A percentile compares a stretch with the other conserved stretches of the same genome.
phyloP scores from a whole-genome alignment of 805 yeast genomes.

The Candida oleophila region DNA sequence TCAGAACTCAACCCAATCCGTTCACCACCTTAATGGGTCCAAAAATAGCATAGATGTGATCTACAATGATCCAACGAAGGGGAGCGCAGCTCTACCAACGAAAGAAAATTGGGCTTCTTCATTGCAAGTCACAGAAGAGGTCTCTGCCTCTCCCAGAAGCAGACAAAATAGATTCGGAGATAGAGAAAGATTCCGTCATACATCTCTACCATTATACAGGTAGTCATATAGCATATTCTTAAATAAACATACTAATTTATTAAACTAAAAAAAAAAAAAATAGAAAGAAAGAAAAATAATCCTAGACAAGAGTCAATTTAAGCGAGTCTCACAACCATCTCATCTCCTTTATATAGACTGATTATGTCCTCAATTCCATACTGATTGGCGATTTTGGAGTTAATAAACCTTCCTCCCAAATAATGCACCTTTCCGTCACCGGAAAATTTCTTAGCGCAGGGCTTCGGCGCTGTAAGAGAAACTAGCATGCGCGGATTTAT shows the following conservation, averaged over 20 bases:
- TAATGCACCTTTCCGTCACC: conserved; percentile 54
- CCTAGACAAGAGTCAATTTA: too few species aligned
- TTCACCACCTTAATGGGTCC: too few species aligned
- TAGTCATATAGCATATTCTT: not conserved
- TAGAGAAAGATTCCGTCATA: conserved; percentile 1
- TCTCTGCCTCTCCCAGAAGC: not conserved
- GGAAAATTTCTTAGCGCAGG: conserved; percentile 60
- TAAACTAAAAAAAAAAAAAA: too few species aligned
- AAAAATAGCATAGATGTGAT: not conserved
- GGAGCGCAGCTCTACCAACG: not conserved
- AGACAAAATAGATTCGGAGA: conserved; percentile 8
- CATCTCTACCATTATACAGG: not conserved
- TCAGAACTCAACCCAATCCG: not conserved
- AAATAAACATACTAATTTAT: too few species aligned
- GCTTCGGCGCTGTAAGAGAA: conserved; percentile 92
- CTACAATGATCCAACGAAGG: not conserved
- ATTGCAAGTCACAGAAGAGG: not conserved
- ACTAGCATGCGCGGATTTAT: conserved; percentile 69
- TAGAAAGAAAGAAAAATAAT: not conserved
- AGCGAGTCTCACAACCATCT: conserved; percentile 35
- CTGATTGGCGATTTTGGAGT: conserved; percentile 61
- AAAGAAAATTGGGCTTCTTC: not conserved
- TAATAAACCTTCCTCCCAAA: conserved; percentile 88
- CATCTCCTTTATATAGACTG: conserved; percentile 28
- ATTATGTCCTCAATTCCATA: conserved; percentile 62